Evolutionary conservation across 208 protist genomes (phyloP), one percentile per base, ranked within the genome.

Genomic region (Novymonas esmeraldas): DNA sequence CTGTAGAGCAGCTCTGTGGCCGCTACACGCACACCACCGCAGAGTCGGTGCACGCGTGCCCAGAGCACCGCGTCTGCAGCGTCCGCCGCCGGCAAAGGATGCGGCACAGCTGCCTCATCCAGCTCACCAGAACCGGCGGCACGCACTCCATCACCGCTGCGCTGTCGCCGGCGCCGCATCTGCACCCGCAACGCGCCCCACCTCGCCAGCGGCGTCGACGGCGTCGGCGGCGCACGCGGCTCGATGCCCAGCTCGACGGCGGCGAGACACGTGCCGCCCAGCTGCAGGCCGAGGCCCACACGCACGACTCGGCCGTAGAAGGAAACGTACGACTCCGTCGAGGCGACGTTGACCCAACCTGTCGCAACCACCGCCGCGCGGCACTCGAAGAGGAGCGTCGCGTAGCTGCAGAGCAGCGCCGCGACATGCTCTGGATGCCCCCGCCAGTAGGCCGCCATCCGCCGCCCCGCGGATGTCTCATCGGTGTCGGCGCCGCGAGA

Each of bases 1-100:
- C 59, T 52, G 69, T 80, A 66, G 18, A 80, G 39, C 11, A 44
- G 28, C 45, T 76, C 56, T 7, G 34, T 38, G 33, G 63, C 66
- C 2, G 46, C 50, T 1, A 76, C 52, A 16, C 69, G 68, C 14
- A 70, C 28, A 29, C 51, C 50, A 18, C 70, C 42, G 62, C 61
- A 70, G 16, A 72, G 38, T 4, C 69, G 54, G n/a, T 61, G 34
- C 20, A 71, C 64, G 2, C 33, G 57, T 16, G 38, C 36, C 71
- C 71, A 77, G 36, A 14, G 36, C 5, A 5, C 7, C 36, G 36
- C 36, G 7, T 41, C 11, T 41, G 36, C 36, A 41, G 36, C 36
- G 11, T 41, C 24, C n/a, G 5, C 48, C 11, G 10, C 6, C 22
- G 24, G 6, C 11, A 11, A 18, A 20, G 14, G 5, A 2, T 22